Base-by-base conservation (phyloP, 2,329 filamentous ascomycete genomes). In the Rhytidhysteron rufulum region DNA sequence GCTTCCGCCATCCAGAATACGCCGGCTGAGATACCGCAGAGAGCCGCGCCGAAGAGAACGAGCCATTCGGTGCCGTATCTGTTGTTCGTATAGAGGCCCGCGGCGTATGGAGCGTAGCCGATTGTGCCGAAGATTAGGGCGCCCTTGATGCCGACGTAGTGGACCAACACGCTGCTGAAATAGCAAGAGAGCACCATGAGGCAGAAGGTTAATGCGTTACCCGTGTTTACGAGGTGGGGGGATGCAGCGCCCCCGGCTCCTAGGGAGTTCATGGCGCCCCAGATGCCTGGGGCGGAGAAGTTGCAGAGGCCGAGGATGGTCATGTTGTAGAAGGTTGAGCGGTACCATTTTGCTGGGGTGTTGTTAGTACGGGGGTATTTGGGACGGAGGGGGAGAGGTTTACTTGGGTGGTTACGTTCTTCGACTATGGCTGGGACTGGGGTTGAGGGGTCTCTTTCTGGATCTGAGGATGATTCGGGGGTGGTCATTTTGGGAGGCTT, bases 1-100 rank as follows among this genome's bases (percentile, higher is more conserved):
- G 82, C 82, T 62, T 88, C 85, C 0, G 83, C 79, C 71, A 82
- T 82, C 85, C 85, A 88, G 62, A 88, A 88, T 0, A 88, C 70
- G 0, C 85, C 85, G 0, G 85, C 84, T 0, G 79, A 82, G 22
- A 86, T 72, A 15, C 84, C 84, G 47, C 84, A 88, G 0, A 84
- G 67, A 0, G 82, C 82, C 1, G 82, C 82, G 0, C 83, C 85
- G 7, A 88, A 62, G 1, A 87, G 70, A 0, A 82, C 74, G 8
- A 87, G 73, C 85, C 85, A 88, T 48, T 82, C 76, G 1, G 67
- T 79, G 1, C 81, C 82, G 51, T 75, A 88, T 0, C 83, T 74
- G 55, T 86, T 88, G 62, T 88, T 86, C 3, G 76, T 79, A 58
- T 88, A 88, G 0, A 88, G 65, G 0, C 82, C 84, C 0, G 84